phyloP scores from a whole-genome alignment of 352 stramenopile species.

The Phytophthora citrophthora region DNA sequence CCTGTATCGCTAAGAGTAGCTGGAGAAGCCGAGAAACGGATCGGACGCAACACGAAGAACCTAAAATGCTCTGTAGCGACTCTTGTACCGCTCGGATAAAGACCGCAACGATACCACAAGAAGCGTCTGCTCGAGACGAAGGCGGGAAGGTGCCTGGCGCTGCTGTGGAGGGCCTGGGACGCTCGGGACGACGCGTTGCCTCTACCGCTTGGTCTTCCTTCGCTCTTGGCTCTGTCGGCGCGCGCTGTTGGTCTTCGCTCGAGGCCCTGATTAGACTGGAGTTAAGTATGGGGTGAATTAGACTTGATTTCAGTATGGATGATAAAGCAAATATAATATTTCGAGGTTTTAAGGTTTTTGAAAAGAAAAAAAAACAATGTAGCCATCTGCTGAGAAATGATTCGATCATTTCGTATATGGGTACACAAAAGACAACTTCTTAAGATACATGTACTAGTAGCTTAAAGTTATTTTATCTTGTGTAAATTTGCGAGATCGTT shows the following conservation, averaged over 20 bases:
- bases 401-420: slow-evolving; percentile 2
- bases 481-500: too few relatives aligned
- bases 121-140: slow-evolving; percentile 20
- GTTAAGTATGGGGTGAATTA: slow-evolving; percentile 8
- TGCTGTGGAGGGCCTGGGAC: slow-evolving; percentile 28
- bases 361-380: not conserved
- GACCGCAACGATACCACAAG: slow-evolving; percentile 14
- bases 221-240: slow-evolving; percentile 32
- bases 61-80: slow-evolving; percentile 15
- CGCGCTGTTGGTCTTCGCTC: slow-evolving; percentile 39
- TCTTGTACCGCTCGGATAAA: slow-evolving; percentile 24
- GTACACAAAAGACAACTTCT: not conserved
- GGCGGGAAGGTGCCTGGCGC: slow-evolving; percentile 12
- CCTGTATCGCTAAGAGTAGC: not conserved
- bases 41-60: not conserved
- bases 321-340: not conserved
- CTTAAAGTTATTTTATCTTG: too few relatives aligned
- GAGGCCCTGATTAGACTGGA: slow-evolving; percentile 34
- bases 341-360: slow-evolving; percentile 17
- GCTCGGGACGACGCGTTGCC: slow-evolving; percentile 34
- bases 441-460: too few relatives aligned
- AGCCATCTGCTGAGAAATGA: not conserved
- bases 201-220: slow-evolving; percentile 34
- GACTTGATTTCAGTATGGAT: not conserved
- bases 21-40: slow-evolving; percentile 9